Conservation (phyloP, 2,329 filamentous ascomycete species). For the Penicillium italicum region DNA sequence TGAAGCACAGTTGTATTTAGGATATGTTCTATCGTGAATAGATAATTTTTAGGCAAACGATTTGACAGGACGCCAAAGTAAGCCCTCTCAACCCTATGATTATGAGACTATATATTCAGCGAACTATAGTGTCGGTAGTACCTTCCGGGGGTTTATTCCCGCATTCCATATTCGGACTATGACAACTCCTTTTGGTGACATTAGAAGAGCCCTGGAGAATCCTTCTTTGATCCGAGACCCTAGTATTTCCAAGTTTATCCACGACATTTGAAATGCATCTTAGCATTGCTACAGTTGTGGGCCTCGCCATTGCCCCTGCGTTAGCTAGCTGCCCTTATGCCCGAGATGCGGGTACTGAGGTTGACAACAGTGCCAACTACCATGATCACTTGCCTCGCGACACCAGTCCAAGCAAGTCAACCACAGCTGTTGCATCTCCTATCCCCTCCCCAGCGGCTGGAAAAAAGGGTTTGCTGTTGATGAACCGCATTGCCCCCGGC, state of each 20-base stretch:
- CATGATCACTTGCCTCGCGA: not conserved
- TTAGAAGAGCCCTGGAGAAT: too few species aligned
- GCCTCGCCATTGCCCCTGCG: not conserved
- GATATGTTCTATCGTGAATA: too few species aligned
- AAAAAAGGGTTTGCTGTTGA: constrained; percentile 26
- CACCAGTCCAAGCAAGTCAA: too few species aligned
- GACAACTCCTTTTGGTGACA: not conserved
- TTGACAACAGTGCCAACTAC: not conserved
- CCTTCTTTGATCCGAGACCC: not conserved
- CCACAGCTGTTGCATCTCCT: not conserved
- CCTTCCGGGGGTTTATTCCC: not conserved
- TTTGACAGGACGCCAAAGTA: too few species aligned
- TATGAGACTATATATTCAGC: not conserved
- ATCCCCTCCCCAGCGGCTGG: not conserved
- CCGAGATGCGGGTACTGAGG: not conserved
- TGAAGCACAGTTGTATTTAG: too few species aligned
- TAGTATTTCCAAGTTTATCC: not conserved
- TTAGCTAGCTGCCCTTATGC: not conserved
- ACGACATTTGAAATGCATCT: not conserved
- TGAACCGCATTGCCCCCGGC: constrained; percentile 39
- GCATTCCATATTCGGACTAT: not conserved
- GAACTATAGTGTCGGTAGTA: not conserved
- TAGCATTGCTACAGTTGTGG: not conserved
- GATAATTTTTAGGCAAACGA: not conserved
- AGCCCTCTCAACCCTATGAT: not conserved